Evolutionary conservation across 352 stramenopile genomes (phyloP).

Genomic region (Phytophthora hybrid): DNA sequence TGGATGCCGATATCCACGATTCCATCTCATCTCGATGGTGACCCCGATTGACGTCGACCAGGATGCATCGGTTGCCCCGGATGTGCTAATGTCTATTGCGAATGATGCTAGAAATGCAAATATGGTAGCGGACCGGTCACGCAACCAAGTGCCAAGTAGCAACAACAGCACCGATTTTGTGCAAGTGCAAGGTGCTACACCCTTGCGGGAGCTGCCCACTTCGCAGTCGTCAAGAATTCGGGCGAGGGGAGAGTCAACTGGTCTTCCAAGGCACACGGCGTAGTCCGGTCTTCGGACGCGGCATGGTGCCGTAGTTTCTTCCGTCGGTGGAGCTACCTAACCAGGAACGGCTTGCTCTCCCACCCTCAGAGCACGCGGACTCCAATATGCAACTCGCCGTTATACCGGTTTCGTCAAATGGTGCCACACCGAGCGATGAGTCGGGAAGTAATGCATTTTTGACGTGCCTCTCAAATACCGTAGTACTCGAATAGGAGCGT

Average conservation of each 20-base stretch:
- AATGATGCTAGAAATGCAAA: background rate
- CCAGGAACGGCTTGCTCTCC: background rate
- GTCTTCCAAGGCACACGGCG: background rate
- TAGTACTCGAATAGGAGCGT: slow-evolving; percentile 21
- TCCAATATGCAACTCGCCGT: background rate
- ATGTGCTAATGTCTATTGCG: background rate
- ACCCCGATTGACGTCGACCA: background rate
- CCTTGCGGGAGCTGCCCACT: too few relatives aligned
- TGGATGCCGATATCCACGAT: background rate
- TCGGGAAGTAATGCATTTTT: too few relatives aligned
- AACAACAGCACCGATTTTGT: background rate
- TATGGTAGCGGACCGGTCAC: too few relatives aligned
- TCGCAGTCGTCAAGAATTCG: background rate
- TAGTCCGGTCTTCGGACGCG: background rate
- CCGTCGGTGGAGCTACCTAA: background rate
- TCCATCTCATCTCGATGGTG: too few relatives aligned
- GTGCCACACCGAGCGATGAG: too few relatives aligned
- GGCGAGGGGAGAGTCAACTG: background rate
- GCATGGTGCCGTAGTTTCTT: slow-evolving; percentile 2
- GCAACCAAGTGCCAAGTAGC: background rate
- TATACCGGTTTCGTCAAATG: background rate
- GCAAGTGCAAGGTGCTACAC: background rate
- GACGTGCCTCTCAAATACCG: slow-evolving; percentile 26
- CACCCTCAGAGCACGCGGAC: background rate
- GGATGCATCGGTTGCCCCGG: too few relatives aligned